Base-by-base conservation (phyloP, 306 rosid genomes). In the Vigna trinervia region DNA sequence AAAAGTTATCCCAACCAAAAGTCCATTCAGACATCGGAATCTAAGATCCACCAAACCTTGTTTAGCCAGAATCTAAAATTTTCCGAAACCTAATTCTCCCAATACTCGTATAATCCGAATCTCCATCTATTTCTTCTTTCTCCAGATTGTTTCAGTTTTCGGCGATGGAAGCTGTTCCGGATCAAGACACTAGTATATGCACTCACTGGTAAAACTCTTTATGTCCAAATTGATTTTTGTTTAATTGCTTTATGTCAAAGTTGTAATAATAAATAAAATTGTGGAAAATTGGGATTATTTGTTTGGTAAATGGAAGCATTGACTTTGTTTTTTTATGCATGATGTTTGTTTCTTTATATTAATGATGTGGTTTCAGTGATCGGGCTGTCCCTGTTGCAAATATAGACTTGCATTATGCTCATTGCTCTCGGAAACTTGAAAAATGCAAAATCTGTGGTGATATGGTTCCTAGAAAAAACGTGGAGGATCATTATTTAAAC, bases 401-500 rank as follows among this genome's bases (percentile, higher is more conserved):
- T 91, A 84, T 96, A 51, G 91, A 89, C 79, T 86, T 96, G 94
- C 99, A 96, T 84, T 87, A 81, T 81, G 98, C 86, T 47, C 94
- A 92, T 85, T 96, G 99, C 78, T 82, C 80, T 68, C 97, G 99
- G 75, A 96, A 96, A 32, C 93, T 96, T 54, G 93, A 88, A 75
- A 96, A 76, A 84, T 96, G 99, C 83, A 89, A 96, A 90, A 78
- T 92, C 70, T 96, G 99, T 53, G 94, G 90, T 77, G 99, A 96
- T 53, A 96, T 96, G 99, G 78, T 96, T 85, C 98, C 98, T 0
- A 92, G 75, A 59, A 82, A 79, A 76, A 69, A 71, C 67, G 91
- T 90, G 5, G 89, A 91, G 85, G 96, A 96, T 45, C 99, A 96
- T 82, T 92, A 89, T 75, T 71, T 86, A 28, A 90, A 74, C 85